Percentiles rank a stretch among this genome's conserved stretches.
Evolutionary conservation across 352 stramenopile species (phyloP).

Genomic region (Pythium oligandrum): DNA sequence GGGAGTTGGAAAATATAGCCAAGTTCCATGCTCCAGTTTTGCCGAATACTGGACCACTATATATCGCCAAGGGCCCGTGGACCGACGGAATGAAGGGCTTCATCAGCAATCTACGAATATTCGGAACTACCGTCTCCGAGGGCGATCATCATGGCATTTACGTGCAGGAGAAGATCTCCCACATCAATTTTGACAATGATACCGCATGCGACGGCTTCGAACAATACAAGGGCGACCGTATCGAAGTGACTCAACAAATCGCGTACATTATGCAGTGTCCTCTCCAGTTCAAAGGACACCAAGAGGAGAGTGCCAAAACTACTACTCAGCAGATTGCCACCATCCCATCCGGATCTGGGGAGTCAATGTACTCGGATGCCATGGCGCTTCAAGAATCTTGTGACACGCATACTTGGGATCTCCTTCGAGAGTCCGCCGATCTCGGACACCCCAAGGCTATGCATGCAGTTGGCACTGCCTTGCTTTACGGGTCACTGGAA

Average conservation of each 20-base stretch:
- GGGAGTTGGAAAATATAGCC: constrained; percentile 41
- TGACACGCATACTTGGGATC: constrained; percentile 10
- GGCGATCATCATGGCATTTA: constrained; percentile 26
- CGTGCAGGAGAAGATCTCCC: constrained; percentile 14
- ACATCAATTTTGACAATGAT: constrained; percentile 20
- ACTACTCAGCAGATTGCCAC: too few species aligned
- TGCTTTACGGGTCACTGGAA: constrained; percentile 7
- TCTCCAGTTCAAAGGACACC: not conserved
- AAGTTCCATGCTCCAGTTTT: constrained; percentile 38
- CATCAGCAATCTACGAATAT: constrained; percentile 51
- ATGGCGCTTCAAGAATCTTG: constrained; percentile 1
- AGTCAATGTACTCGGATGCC: constrained; percentile 6
- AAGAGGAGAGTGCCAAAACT: not conserved
- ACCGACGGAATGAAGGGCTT: constrained; percentile 62
- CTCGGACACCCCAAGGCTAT: constrained; percentile 9
- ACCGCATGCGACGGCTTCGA: not conserved
- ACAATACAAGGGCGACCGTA: not conserved
- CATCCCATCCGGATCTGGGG: not conserved
- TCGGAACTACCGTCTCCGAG: constrained; percentile 19
- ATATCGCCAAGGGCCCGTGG: constrained; percentile 68
- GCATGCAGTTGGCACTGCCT: constrained; percentile 7
- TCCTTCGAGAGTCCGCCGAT: constrained; percentile 13
- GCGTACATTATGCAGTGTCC: constrained; percentile 3
- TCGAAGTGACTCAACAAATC: not conserved
- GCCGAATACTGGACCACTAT: constrained; percentile 49